Evolutionary conservation across 1,284 basidiomycete species (phyloP).

Genomic region (Tremellales sp.): DNA sequence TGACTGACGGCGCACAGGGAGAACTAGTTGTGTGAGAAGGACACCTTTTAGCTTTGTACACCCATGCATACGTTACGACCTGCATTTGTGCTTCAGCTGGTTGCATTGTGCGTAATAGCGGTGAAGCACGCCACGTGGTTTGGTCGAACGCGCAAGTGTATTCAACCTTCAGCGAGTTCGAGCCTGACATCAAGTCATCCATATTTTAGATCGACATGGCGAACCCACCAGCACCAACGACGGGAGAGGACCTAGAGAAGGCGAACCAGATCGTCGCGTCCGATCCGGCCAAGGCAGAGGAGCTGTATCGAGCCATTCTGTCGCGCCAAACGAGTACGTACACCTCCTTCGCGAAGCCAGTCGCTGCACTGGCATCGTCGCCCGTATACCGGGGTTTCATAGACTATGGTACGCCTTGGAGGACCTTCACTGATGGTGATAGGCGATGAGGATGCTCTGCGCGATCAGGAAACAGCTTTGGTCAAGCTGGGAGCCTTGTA

Average conservation of each 20-base stretch:
- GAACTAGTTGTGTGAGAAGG: background rate
- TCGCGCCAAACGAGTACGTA: conserved; percentile 29
- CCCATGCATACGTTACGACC: background rate
- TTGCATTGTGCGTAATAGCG: too few relatives aligned
- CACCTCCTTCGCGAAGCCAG: background rate
- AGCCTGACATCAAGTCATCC: too few relatives aligned
- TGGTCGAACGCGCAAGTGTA: too few relatives aligned
- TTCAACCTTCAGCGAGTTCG: too few relatives aligned
- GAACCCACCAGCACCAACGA: conserved; percentile 10
- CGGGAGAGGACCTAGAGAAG: conserved; percentile 26
- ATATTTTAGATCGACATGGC: conserved; percentile 12
- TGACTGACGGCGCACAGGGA: background rate
- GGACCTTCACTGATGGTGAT: background rate
- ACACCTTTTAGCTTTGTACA: background rate
- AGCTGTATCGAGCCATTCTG: conserved; percentile 36
- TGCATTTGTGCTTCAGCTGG: too few relatives aligned
- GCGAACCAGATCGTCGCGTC: conserved; percentile 24
- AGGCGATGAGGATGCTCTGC: conserved; percentile 59
- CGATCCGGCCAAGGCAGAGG: conserved; percentile 38
- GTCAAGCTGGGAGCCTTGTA: conserved; percentile 84
- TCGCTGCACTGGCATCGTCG: too few relatives aligned
- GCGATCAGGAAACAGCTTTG: conserved; percentile 82
- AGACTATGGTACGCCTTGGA: too few relatives aligned
- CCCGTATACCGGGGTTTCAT: too few relatives aligned
- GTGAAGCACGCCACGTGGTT: too few relatives aligned